Evolutionary conservation across 805 yeast species (phyloP).

Genomic region (Starmerella lactis-condensi): DNA sequence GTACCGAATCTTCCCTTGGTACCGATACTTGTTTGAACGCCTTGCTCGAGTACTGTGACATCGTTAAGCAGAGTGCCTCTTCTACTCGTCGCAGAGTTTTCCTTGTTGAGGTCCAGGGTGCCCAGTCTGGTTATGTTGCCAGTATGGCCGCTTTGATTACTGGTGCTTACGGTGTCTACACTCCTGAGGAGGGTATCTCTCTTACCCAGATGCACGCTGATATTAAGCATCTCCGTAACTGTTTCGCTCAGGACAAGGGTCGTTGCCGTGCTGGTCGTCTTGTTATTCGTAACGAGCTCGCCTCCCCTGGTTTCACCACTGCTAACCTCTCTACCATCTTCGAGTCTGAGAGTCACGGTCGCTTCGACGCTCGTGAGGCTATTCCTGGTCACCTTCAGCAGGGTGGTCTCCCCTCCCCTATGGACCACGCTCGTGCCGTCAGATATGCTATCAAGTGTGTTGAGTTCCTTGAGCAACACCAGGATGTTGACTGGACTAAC

Average conservation of each 20-base stretch:
- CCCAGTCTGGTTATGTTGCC: constrained; percentile 87
- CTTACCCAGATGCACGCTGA: constrained; percentile 58
- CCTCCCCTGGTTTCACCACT: constrained; percentile 67
- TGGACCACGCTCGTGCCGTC: constrained; percentile 78
- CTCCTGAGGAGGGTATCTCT: constrained; percentile 68
- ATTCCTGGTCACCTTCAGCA: constrained; percentile 98
- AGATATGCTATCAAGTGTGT: constrained; percentile 81
- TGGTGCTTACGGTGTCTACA: constrained; percentile 81
- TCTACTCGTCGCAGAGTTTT: constrained; percentile 86
- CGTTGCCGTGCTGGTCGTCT: constrained; percentile 70
- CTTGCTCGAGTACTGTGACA: constrained; percentile 82
- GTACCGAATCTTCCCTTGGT: constrained; percentile 90
- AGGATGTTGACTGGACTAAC: constrained; percentile 11
- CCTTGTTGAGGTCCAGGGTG: constrained; percentile 97
- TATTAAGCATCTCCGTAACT: constrained; percentile 45
- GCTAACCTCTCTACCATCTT: constrained; percentile 69
- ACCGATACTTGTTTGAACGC: constrained; percentile 89
- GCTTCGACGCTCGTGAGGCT: constrained; percentile 82
- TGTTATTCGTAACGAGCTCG: constrained; percentile 64
- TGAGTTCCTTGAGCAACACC: constrained; percentile 57
- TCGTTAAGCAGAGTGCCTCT: constrained; percentile 83
- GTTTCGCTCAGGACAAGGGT: constrained; percentile 58
- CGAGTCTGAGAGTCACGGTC: constrained; percentile 54
- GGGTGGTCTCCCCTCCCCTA: constrained; percentile 87
- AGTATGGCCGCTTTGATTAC: constrained; percentile 65